These are phyloP conservation scores for Lasiosphaeria miniovina DNA, from an alignment of 495 filamentous ascomycete species.

Conservation along the genomic window DNA sequence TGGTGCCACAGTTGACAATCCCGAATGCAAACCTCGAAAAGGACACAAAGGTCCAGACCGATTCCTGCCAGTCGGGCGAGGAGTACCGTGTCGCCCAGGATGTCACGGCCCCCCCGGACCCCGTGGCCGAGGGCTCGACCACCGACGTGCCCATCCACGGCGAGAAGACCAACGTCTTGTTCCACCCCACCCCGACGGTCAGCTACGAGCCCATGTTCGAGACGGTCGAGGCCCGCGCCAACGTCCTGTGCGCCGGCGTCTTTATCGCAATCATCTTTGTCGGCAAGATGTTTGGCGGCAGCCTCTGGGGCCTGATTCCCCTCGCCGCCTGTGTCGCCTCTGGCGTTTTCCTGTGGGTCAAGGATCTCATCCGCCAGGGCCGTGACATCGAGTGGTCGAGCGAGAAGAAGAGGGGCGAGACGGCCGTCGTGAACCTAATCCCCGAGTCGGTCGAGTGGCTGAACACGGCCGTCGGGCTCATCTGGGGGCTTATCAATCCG, in stretches of 20 bases:
- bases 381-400: slow-evolving; percentile 84
- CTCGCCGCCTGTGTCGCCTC: slow-evolving; percentile 64
- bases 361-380: slow-evolving; percentile 76
- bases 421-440: slow-evolving; percentile 77
- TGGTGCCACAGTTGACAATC: slow-evolving; percentile 61
- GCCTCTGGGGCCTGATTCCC: slow-evolving; percentile 71
- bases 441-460: slow-evolving; percentile 92
- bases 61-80: slow-evolving; percentile 52
- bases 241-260: slow-evolving; percentile 63
- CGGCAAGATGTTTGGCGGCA: slow-evolving; percentile 75
- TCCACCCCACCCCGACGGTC: slow-evolving; percentile 87
- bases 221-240: slow-evolving; percentile 67
- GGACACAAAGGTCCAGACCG: slow-evolving; percentile 63
- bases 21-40: slow-evolving; percentile 85
- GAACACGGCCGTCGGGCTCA: slow-evolving; percentile 75
- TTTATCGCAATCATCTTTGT: slow-evolving; percentile 69
- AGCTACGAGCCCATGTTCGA: slow-evolving; percentile 84
- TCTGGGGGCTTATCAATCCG: slow-evolving; percentile 89
- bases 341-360: slow-evolving; percentile 83
- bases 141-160: slow-evolving; percentile 93
- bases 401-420: slow-evolving; percentile 80
- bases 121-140: slow-evolving; percentile 71
- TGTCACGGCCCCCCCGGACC: slow-evolving; percentile 86
- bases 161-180: slow-evolving; percentile 93
- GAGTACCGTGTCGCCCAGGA: slow-evolving; percentile 86